Base-by-base conservation (phyloP, 208 protist genomes). In the Herpetomonas samuelpessoai region DNA sequence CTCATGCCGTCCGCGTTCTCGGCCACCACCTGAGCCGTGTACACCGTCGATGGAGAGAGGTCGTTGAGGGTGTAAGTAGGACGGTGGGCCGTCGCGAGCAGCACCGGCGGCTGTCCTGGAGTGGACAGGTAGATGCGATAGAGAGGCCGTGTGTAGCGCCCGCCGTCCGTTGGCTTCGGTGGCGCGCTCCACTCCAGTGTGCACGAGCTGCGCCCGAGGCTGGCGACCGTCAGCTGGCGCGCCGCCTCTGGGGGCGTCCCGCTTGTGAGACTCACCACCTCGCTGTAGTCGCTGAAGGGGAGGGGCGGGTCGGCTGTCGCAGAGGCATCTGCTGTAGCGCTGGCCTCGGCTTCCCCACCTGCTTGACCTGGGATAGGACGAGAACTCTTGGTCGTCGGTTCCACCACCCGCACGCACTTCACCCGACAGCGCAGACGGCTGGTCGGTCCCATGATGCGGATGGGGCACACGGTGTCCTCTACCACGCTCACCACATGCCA, bases 401-500 rank as follows among this genome's bases (percentile, higher is more conserved):
- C 67, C 38, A 63, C 81, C n/a, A 71, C 21, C 2, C 71, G 74
- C 18, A 56, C 63, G 61, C 76, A 91, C 65, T 86, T 86, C 48
- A 97, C 81, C 25, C 92, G 88, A 52, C 79, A 95, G 0, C 92
- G 89, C 65, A 94, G 71, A 46, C 87, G 86, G 0, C 58, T 70
- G 9, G 81, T 60, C 26, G 81, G 71, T 0, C 71, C 75, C 24
- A 68, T 67, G 27, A 89, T 70, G 41, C 79, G 86, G 14, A 96
- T 64, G 3, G 80, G 79, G 39, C 85, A 93, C 44, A 81, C 80
- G 31, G 71, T 81, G 28, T 84, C 79, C 44, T 83, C 76, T 1
- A 95, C 81, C 2, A 60, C 72, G 38, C 92, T 88, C 54, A 91
- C 76, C 3, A 88, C 88, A 10, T 81, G 83, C 89, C 92, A 96